Evolutionary conservation across 176 grass and related monocot species (phyloP).

Genomic region (Phragmites australis): DNA sequence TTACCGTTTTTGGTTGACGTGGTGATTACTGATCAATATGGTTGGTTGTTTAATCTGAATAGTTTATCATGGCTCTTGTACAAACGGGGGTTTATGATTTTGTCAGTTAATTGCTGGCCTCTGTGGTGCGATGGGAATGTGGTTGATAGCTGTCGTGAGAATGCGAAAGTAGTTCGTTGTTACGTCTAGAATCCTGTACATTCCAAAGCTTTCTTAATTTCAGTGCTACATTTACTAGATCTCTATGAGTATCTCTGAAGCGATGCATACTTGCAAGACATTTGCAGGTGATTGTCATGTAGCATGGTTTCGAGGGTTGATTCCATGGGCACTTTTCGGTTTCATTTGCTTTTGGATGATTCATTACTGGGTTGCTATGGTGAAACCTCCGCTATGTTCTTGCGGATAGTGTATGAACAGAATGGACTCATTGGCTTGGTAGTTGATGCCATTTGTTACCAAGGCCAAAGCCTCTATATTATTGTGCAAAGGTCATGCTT

Average conservation of each 20-base stretch:
- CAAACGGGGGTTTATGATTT: neutral
- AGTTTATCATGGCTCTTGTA: neutral
- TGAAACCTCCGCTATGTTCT: neutral
- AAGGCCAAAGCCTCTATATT: neutral
- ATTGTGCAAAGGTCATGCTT: neutral
- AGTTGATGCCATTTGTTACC: neutral
- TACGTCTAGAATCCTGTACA: neutral
- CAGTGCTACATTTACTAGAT: neutral
- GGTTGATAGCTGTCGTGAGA: neutral
- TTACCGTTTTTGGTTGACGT: neutral
- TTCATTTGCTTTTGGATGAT: neutral
- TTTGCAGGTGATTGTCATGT: neutral
- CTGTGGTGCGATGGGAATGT: neutral
- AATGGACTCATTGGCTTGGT: constrained; percentile 14
- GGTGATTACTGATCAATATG: constrained; percentile 1
- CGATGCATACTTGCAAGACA: neutral
- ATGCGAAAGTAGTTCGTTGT: neutral
- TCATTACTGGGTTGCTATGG: neutral
- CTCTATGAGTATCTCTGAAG: neutral
- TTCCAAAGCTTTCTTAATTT: constrained; percentile 15
- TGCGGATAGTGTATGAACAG: neutral
- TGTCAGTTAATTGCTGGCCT: neutral
- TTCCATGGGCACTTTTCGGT: neutral
- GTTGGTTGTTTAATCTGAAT: neutral
- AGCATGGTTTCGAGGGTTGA: neutral